Evolutionary conservation across 2,329 filamentous ascomycete genomes (phyloP).

Genomic region (Penicillium glabrum): DNA sequence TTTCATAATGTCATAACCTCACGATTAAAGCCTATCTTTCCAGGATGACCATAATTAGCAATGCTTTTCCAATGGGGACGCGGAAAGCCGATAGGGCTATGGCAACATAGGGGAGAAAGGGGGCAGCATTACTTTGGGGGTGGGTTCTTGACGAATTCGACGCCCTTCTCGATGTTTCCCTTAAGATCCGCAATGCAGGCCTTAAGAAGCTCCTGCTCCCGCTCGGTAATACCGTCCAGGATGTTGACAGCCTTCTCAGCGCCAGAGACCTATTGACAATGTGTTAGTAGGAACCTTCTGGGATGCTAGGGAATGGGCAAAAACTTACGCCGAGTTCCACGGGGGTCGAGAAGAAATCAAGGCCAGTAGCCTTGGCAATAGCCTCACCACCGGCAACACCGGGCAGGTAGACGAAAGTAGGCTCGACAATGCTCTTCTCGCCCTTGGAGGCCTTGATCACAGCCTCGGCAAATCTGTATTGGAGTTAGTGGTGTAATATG

Average conservation of each 20-base stretch:
- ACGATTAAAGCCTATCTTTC: slow-evolving; percentile 49
- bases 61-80: slow-evolving; percentile 23
- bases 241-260: slow-evolving; percentile 83
- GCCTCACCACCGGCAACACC: slow-evolving; percentile 85
- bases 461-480: slow-evolving; percentile 81
- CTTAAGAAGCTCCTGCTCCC: slow-evolving; percentile 85
- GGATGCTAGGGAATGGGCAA: background rate
- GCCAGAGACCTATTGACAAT: slow-evolving; percentile 66
- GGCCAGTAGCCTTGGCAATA: slow-evolving; percentile 77
- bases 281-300: slow-evolving; percentile 26
- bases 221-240: slow-evolving; percentile 72
- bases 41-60: slow-evolving; percentile 36
- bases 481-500: slow-evolving; percentile 9
- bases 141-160: slow-evolving; percentile 84
- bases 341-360: slow-evolving; percentile 94
- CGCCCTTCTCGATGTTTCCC: slow-evolving; percentile 91
- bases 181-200: slow-evolving; percentile 75
- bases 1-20: slow-evolving; percentile 28
- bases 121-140: slow-evolving; percentile 73
- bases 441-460: slow-evolving; percentile 85
- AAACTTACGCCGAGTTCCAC: slow-evolving; percentile 87
- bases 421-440: slow-evolving; percentile 89
- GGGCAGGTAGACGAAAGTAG: slow-evolving; percentile 92
- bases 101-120: slow-evolving; percentile 28
- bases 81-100: background rate